Conservation (phyloP, 2,329 filamentous ascomycete genomes). For the Diplodia mutila region DNA sequence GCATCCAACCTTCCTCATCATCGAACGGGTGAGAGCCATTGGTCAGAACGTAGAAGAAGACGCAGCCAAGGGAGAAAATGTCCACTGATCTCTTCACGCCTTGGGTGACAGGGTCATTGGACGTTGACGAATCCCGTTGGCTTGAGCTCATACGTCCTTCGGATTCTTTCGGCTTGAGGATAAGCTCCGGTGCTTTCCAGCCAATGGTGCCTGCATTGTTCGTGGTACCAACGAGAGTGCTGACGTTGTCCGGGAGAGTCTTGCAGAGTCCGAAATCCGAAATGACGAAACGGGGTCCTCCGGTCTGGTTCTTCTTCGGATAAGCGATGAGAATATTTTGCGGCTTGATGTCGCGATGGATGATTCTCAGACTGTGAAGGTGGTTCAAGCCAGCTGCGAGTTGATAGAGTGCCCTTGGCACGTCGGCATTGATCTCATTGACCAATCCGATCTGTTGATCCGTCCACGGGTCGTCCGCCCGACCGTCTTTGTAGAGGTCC, state of each 20-base stretch:
- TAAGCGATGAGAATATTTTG: slow-evolving; percentile 90
- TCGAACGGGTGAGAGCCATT: slow-evolving; percentile 92
- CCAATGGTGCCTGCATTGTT: slow-evolving; percentile 93
- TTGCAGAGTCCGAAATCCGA: slow-evolving; percentile 98
- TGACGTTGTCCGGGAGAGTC: slow-evolving; percentile 92
- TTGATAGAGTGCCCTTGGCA: slow-evolving; percentile 81
- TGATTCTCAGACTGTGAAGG: slow-evolving; percentile 88
- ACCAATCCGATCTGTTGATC: slow-evolving; percentile 70
- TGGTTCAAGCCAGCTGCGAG: slow-evolving; percentile 88
- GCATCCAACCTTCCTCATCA: slow-evolving; percentile 90
- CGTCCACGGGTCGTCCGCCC: slow-evolving; percentile 53
- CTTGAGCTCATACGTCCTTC: slow-evolving; percentile 46
- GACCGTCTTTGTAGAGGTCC: slow-evolving; percentile 77
- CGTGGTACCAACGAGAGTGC: slow-evolving; percentile 91
- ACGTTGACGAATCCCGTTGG: slow-evolving; percentile 46
- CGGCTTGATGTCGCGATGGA: slow-evolving; percentile 95
- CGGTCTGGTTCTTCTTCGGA: slow-evolving; percentile 68
- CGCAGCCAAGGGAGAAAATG: slow-evolving; percentile 93
- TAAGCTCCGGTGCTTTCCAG: slow-evolving; percentile 93
- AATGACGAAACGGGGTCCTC: slow-evolving; percentile 81
- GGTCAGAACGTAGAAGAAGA: slow-evolving; percentile 99
- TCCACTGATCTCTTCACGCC: slow-evolving; percentile 95
- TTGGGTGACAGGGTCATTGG: slow-evolving; percentile 55
- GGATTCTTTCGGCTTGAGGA: slow-evolving; percentile 61
- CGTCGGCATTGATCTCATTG: slow-evolving; percentile 71